These are phyloP conservation scores for Drechslera avenae DNA, from an alignment of 2,329 filamentous ascomycete species.

Conservation along the genomic window DNA sequence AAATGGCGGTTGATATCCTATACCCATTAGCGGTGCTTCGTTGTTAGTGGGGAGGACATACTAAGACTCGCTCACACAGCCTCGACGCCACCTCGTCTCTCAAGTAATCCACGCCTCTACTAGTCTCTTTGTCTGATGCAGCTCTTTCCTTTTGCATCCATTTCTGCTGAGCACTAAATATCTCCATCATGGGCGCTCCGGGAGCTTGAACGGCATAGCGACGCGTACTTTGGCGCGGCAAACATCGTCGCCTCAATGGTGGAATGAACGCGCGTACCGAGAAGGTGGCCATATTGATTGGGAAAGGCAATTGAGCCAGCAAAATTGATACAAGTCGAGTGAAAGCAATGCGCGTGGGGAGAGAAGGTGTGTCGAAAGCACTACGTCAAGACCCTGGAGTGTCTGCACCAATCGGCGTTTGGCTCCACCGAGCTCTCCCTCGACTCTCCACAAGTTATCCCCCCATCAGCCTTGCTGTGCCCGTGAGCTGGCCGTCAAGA, in stretches of 20 bases:
- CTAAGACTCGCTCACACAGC: conserved; percentile 82
- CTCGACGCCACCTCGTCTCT: conserved; percentile 88
- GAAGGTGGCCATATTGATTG: conserved; percentile 36
- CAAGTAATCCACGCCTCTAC: conserved; percentile 86
- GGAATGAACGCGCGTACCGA: conserved; percentile 46
- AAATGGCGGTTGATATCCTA: conserved; percentile 93
- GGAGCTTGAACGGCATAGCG: conserved; percentile 79
- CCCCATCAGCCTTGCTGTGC: conserved; percentile 5
- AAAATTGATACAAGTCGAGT: not conserved
- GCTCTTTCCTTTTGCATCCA: conserved; percentile 90
- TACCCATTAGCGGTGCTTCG: conserved; percentile 12
- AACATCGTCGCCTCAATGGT: conserved; percentile 33
- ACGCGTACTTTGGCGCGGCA: conserved; percentile 45
- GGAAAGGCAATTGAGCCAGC: not conserved
- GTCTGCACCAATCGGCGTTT: conserved; percentile 17
- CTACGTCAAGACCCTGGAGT: conserved; percentile 14
- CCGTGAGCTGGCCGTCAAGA: not conserved
- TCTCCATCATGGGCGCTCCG: conserved; percentile 78
- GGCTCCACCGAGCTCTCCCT: conserved; percentile 13
- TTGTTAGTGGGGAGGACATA: conserved; percentile 46
- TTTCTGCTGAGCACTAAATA: conserved; percentile 89
- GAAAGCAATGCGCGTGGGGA: not conserved
- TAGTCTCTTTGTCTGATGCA: conserved; percentile 69
- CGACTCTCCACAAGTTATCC: conserved; percentile 6
- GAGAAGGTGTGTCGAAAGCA: conserved; percentile 3